Base-by-base conservation (phyloP, 306 rosid genomes). In the Prunus salicina region DNA sequence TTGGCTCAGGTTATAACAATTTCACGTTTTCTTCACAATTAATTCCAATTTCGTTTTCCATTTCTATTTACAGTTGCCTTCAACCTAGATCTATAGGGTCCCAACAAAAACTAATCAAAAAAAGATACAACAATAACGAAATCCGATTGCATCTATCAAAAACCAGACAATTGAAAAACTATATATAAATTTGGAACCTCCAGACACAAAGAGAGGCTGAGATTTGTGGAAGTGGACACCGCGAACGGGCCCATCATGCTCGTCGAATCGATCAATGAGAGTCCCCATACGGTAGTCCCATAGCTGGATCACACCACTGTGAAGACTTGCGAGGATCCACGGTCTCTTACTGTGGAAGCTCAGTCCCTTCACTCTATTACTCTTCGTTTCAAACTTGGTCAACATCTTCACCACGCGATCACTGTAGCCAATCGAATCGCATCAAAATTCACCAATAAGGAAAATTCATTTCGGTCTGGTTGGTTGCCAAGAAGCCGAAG, bases 241-340 rank as follows among this genome's bases (percentile, higher is more conserved):
- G 20, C 98, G 90, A 41, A 94, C 98, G 8, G 98, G 98, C 5
- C 98, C 98, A 69, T 94, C 98, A n/a, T 94, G 98, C 86, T 91
- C 98, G 14, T 94, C 98, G 65, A 94, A 94, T 74, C 91, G 84
- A 76, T 94, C 98, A 80, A 94, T 94, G 38, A 94, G 88, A 38
- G 98, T 91, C 5, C 98, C 98, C 98, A 94, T 94, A 22, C 98
- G 94, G 63, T 94, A 94, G 64, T 94, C 98, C 98, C 98, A 94
- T 80, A 94, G 90, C 87, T 94, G 98, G 89, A 94, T 85, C 89
- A 94, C 98, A n/a, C 98, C 98, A 68, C 97, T 91, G 88, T 94
- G 98, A 75, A 94, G 98, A 90, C 98, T 94, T 64, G 98, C 97
- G 30, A 94, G 93, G 89, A 94, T 87, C 98, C 98, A 94, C 0